Conservation (phyloP, 1,139 yeast species). For the Meyerozyma guilliermondii region DNA sequence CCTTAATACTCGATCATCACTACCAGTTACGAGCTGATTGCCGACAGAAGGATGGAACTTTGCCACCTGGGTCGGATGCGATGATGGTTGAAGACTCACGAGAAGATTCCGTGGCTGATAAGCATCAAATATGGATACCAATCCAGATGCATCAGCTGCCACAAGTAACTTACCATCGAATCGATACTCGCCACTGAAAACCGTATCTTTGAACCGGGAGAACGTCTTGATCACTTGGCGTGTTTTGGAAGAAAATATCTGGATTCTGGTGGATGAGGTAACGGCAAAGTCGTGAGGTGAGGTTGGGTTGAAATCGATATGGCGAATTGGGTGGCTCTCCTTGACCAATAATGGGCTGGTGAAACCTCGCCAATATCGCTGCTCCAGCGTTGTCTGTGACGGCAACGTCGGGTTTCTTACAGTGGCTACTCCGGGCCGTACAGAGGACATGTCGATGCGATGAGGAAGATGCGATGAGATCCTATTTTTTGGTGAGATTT, state of each 20-base stretch:
- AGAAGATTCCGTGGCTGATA: conserved; percentile 72
- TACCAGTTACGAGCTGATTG: conserved; percentile 76
- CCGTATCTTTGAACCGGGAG: conserved; percentile 88
- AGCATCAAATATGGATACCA: conserved; percentile 80
- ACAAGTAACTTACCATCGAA: conserved; percentile 78
- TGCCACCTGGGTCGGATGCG: conserved; percentile 91
- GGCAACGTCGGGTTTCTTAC: conserved; percentile 73
- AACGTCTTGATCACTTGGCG: conserved; percentile 87
- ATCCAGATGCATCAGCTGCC: conserved; percentile 87
- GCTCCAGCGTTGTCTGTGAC: conserved; percentile 84
- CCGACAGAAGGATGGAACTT: conserved; percentile 76
- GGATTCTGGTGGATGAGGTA: conserved; percentile 87
- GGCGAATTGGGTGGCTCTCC: conserved; percentile 89
- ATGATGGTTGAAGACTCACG: conserved; percentile 74
- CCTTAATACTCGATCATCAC: conserved; percentile 85
- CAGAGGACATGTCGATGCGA: conserved; percentile 62
- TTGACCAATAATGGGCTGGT: conserved; percentile 82
- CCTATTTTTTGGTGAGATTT: neutral
- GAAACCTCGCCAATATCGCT: conserved; percentile 88
- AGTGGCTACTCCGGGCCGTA: conserved; percentile 62
- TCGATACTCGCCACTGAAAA: conserved; percentile 78
- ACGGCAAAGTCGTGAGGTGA: conserved; percentile 92
- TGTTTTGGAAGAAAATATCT: conserved; percentile 87
- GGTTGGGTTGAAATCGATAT: conserved; percentile 80
- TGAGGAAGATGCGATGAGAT: conserved; percentile 1